A percentile compares a stretch with the other conserved stretches of the same genome.
Evolutionary conservation across 345 rosid genomes (phyloP).

Genomic region (Bruguiera parviflora): DNA sequence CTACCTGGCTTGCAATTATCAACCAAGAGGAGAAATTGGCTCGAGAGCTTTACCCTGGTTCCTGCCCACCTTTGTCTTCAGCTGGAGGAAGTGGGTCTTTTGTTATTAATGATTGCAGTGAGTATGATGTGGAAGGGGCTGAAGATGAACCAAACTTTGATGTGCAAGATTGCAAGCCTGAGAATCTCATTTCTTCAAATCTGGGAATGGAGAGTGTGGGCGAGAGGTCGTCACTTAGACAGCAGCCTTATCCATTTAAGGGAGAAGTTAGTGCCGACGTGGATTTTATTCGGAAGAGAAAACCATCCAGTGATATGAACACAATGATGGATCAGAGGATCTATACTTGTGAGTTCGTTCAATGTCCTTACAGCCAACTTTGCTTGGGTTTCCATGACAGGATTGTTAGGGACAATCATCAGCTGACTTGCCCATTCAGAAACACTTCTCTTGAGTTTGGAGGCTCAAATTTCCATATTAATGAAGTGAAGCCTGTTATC

Average conservation of each 20-base stretch:
- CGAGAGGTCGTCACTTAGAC: conserved; percentile 34
- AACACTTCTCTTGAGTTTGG: conserved; percentile 44
- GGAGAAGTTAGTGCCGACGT: conserved; percentile 50
- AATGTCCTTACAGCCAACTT: conserved; percentile 61
- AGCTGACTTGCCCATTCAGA: conserved; percentile 54
- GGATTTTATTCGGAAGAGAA: conserved; percentile 62
- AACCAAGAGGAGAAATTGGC: conserved; percentile 66
- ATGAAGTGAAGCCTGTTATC: conserved; percentile 77
- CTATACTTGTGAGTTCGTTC: conserved; percentile 60
- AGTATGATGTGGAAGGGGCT: conserved; percentile 75
- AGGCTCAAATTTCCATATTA: conserved; percentile 54
- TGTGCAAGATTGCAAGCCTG: conserved; percentile 56
- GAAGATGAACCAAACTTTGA: conserved; percentile 58
- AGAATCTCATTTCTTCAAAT: conserved; percentile 18
- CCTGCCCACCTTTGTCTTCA: conserved; percentile 49
- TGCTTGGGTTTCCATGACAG: conserved; percentile 68
- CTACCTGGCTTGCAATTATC: conserved; percentile 84
- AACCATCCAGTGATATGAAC: conserved; percentile 42
- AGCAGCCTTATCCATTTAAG: conserved; percentile 40
- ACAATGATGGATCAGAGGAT: conserved; percentile 45
- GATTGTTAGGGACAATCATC: conserved; percentile 71
- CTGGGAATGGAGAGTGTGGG: conserved; percentile 39
- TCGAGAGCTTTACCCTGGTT: conserved; percentile 48
- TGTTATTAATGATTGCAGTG: conserved; percentile 50
- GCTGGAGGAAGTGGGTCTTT: conserved; percentile 46